Conservation (phyloP, 2,329 filamentous ascomycete species). For the Chrysoporthe cubensis region DNA sequence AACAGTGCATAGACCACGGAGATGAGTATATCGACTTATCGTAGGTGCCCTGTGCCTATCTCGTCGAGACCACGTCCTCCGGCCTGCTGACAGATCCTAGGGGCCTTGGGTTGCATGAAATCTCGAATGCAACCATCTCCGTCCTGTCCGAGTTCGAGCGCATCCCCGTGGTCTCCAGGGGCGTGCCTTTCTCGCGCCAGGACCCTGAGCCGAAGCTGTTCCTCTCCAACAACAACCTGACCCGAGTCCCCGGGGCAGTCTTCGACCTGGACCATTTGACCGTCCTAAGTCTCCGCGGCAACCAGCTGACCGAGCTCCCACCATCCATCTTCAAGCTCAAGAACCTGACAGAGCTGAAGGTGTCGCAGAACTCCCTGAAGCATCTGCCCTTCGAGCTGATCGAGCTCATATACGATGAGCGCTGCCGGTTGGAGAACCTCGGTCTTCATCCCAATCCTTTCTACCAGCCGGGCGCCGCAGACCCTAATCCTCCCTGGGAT, state of each 20-base stretch:
- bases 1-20: slow-evolving; percentile 60
- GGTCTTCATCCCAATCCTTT: slow-evolving; percentile 67
- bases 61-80: background rate
- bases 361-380: slow-evolving; percentile 66
- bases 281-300: slow-evolving; percentile 68
- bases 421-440: slow-evolving; percentile 53
- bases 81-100: slow-evolving; percentile 33
- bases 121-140: slow-evolving; percentile 61
- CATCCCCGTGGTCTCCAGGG: slow-evolving; percentile 57
- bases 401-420: slow-evolving; percentile 51
- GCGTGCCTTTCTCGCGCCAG: slow-evolving; percentile 62
- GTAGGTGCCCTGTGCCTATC: slow-evolving; percentile 42
- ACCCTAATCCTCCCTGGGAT: slow-evolving; percentile 26
- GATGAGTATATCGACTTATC: slow-evolving; percentile 65
- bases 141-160: slow-evolving; percentile 59
- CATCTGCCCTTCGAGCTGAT: slow-evolving; percentile 68
- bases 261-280: slow-evolving; percentile 66
- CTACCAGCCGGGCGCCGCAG: slow-evolving; percentile 39
- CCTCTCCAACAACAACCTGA: slow-evolving; percentile 62
- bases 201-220: slow-evolving; percentile 65
- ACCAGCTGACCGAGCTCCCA: slow-evolving; percentile 64
- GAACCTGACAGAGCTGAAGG: slow-evolving; percentile 65
- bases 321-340: slow-evolving; percentile 59
- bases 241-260: slow-evolving; percentile 59
- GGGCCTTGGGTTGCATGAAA: slow-evolving; percentile 50